A percentile compares a stretch with the other conserved stretches of the same genome.
These are phyloP conservation scores for Cryptococcus sp. DNA, from an alignment of 1,284 basidiomycete species.

Conservation along the genomic window DNA sequence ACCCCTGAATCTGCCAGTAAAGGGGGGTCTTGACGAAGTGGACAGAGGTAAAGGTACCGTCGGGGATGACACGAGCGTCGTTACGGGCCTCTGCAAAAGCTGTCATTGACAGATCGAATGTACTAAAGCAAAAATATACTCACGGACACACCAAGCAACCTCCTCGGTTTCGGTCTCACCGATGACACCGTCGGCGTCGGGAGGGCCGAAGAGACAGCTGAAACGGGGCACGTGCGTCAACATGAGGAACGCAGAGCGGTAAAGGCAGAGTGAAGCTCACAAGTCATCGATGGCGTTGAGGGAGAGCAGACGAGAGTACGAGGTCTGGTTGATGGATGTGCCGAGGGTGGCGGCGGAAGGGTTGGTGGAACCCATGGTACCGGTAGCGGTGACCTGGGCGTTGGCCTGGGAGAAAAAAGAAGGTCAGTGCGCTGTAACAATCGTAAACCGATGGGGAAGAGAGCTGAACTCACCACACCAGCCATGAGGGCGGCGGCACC, in stretches of 20 bases:
- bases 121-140: constrained; percentile 11
- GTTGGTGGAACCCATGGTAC: constrained; percentile 51
- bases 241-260: background rate
- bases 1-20: constrained; percentile 57
- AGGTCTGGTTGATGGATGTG: constrained; percentile 52
- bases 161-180: constrained; percentile 59
- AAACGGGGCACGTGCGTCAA: background rate
- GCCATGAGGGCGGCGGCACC: constrained; percentile 33
- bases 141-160: constrained; percentile 61
- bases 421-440: background rate
- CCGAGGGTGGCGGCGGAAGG: constrained; percentile 40
- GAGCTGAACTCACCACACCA: constrained; percentile 28
- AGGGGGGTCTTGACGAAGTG: constrained; percentile 59
- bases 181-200: constrained; percentile 51
- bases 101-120: background rate
- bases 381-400: constrained; percentile 49
- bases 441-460: background rate
- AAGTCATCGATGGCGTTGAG: constrained; percentile 53
- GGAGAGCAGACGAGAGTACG: constrained; percentile 48
- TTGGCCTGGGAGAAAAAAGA: constrained; percentile 24
- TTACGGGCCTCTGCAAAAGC: constrained; percentile 53
- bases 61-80: constrained; percentile 58
- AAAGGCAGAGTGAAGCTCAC: constrained; percentile 22
- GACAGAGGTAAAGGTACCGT: constrained; percentile 56
- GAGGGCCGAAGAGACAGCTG: constrained; percentile 58